phyloP scores from a whole-genome alignment of 305 asterid species.

The Rubia occidens region DNA sequence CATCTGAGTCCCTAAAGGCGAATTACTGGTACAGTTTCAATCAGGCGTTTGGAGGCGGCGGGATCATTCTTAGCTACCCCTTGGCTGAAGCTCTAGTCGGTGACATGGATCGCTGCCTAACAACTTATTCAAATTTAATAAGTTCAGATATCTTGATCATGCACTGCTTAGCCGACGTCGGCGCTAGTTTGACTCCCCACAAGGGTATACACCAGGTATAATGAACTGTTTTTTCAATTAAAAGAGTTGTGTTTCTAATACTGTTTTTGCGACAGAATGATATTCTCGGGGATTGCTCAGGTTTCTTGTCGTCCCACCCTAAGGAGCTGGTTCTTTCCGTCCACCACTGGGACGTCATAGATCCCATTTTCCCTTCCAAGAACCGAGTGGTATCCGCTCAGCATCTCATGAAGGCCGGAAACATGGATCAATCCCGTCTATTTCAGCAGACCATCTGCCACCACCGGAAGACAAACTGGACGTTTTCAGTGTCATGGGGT shows the following conservation, averaged over 20 bases:
- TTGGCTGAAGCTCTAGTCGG: neutral
- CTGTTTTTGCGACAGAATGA: neutral
- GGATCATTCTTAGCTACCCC: neutral
- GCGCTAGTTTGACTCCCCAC: neutral
- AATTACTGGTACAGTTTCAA: neutral
- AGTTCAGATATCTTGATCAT: neutral
- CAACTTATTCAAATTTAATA: neutral
- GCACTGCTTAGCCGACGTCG: slow-evolving; percentile 2
- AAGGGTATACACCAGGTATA: neutral
- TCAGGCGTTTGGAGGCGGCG: neutral
- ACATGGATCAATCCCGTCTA: neutral
- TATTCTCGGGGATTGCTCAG: neutral
- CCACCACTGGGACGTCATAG: neutral
- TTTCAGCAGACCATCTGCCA: slow-evolving; percentile 2
- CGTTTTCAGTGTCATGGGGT: neutral
- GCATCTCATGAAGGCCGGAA: slow-evolving; percentile 3
- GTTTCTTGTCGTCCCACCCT: neutral
- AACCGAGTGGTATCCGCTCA: neutral
- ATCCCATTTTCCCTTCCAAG: neutral
- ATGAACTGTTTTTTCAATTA: no score
- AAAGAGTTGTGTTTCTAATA: neutral
- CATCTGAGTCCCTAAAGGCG: neutral
- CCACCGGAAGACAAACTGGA: slow-evolving; percentile 3
- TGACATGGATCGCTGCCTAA: neutral
- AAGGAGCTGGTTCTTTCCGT: neutral